phyloP scores from a whole-genome alignment of 2,329 filamentous ascomycete species.

The Ilyonectria sp. region DNA sequence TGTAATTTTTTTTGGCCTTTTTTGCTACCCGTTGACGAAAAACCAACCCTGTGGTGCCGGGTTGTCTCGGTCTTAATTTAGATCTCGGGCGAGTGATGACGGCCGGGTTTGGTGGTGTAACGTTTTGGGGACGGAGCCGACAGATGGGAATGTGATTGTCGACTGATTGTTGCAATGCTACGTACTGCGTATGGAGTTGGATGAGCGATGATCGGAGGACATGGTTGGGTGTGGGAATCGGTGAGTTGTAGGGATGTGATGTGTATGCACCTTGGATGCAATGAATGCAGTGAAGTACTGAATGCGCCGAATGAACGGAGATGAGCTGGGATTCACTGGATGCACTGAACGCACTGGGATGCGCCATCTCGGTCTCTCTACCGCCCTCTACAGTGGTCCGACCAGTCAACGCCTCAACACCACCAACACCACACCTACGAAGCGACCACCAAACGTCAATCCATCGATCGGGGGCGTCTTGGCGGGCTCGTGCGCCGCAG shows the following conservation, averaged over 20 bases:
- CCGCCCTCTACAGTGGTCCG: background rate
- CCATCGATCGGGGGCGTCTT: constrained; percentile 1
- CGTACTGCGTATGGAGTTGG: no score
- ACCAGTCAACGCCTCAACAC: background rate
- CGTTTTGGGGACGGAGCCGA: no score
- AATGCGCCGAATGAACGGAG: background rate
- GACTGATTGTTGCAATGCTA: no score
- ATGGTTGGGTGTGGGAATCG: background rate
- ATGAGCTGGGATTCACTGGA: background rate
- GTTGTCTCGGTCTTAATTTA: no score
- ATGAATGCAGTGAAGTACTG: background rate
- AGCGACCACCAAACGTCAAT: background rate
- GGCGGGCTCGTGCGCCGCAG: background rate
- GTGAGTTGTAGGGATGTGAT: background rate
- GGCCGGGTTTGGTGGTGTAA: no score
- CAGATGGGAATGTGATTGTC: no score
- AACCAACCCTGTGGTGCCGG: no score
- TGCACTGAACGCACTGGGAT: background rate
- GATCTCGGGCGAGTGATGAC: no score
- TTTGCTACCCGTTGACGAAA: no score
- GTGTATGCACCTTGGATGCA: background rate
- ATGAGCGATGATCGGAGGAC: background rate
- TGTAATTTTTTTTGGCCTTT: background rate
- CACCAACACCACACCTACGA: background rate
- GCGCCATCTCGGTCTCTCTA: background rate